Percentiles rank a stretch among this genome's conserved stretches.
Evolutionary conservation across 441 rosid genomes (phyloP).

Genomic region (Syzygium syzygioides): DNA sequence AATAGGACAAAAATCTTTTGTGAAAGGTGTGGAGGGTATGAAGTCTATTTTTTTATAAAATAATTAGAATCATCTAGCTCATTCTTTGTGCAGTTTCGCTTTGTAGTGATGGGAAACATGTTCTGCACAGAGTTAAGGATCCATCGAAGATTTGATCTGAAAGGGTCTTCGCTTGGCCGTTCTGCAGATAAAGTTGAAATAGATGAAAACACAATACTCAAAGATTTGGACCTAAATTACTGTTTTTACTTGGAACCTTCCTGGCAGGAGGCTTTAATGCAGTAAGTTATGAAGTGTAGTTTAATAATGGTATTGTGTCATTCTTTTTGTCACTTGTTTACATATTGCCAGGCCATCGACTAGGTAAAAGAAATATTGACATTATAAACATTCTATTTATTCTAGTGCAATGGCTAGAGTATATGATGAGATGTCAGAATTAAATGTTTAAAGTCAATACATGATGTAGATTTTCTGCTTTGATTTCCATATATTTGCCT

Average conservation of each 20-base stretch:
- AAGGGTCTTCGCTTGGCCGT: slow-evolving; percentile 92
- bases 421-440: not conserved
- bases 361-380: not conserved
- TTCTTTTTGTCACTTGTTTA: not conserved
- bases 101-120: slow-evolving; percentile 99
- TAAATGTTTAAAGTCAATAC: not conserved
- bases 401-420: not conserved
- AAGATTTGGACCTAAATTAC: slow-evolving; percentile 91
- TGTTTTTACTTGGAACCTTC: slow-evolving; percentile 84
- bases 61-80: slow-evolving; percentile 22
- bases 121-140: slow-evolving; percentile 97
- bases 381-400: not conserved
- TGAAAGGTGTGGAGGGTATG: slow-evolving; percentile 2
- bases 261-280: slow-evolving; percentile 78
- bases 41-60: not conserved
- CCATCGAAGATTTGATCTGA: slow-evolving; percentile 92
- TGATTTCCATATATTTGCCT: not conserved
- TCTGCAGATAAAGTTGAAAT: slow-evolving; percentile 89
- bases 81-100: slow-evolving; percentile 73
- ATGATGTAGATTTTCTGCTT: not conserved
- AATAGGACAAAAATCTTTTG: not conserved
- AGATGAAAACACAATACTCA: slow-evolving; percentile 91
- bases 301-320: not conserved
- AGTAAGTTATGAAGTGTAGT: slow-evolving; percentile 35
- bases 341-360: not conserved